Percentiles rank a stretch among this genome's conserved stretches.
These are phyloP conservation scores for Boletus reticuloceps DNA, from an alignment of 768 basidiomycete genomes.

Conservation along the genomic window DNA sequence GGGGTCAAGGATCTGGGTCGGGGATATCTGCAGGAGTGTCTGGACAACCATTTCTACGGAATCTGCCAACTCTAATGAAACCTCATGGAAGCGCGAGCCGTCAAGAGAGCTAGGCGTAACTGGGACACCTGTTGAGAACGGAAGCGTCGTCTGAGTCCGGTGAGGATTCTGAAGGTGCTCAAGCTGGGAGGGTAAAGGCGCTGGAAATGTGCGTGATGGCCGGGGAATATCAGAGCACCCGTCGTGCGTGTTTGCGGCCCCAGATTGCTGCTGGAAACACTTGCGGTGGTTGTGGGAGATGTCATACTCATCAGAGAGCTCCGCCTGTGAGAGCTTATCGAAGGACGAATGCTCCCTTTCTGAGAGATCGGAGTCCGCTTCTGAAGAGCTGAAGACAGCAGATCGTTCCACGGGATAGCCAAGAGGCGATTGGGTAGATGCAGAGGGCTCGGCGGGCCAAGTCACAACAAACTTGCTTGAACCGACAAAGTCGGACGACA, in stretches of 20 bases:
- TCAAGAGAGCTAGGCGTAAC: constrained; percentile 21
- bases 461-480: constrained; percentile 60
- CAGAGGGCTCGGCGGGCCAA: constrained; percentile 49
- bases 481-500: constrained; percentile 45
- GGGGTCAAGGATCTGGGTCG: constrained; percentile 87
- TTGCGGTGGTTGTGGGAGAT: constrained; percentile 22
- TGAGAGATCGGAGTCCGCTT: constrained; percentile 49
- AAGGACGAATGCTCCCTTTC: constrained; percentile 40
- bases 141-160: constrained; percentile 26
- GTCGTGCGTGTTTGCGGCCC: constrained; percentile 18
- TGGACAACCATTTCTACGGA: constrained; percentile 88
- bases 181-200: constrained; percentile 80
- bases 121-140: constrained; percentile 1
- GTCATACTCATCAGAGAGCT: constrained; percentile 33
- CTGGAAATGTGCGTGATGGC: constrained; percentile 75
- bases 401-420: constrained; percentile 37
- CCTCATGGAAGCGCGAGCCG: constrained; percentile 50
- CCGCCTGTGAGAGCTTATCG: constrained; percentile 31
- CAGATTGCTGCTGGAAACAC: constrained; percentile 24
- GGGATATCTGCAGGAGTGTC: constrained; percentile 86
- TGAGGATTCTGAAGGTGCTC: constrained; percentile 70
- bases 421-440: constrained; percentile 36
- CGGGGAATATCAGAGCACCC: constrained; percentile 40
- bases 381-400: constrained; percentile 45
- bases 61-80: constrained; percentile 88